phyloP scores from a whole-genome alignment of 2,329 filamentous ascomycete species.

The Ilyonectria mors-panacis region DNA sequence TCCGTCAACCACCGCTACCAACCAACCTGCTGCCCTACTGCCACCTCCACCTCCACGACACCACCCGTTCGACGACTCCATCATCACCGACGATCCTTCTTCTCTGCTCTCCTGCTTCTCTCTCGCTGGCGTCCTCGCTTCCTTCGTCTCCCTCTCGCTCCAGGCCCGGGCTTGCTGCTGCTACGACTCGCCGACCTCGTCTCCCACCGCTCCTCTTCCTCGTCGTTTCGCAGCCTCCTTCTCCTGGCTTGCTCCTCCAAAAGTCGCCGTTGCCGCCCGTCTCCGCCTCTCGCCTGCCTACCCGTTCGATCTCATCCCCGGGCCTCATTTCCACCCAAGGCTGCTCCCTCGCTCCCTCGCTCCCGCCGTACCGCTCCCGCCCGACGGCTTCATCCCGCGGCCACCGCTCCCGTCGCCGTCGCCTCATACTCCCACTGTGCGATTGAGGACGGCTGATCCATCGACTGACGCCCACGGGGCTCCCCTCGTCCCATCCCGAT shows the following conservation, averaged over 20 bases:
- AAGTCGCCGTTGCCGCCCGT: slow-evolving; percentile 16
- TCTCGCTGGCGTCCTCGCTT: slow-evolving; percentile 2
- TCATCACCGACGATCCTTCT: slow-evolving; percentile 27
- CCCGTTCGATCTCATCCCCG: not conserved
- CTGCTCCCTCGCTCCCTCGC: not conserved
- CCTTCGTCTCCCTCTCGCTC: slow-evolving; percentile 4
- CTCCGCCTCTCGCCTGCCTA: slow-evolving; percentile 18
- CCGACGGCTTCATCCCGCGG: slow-evolving; percentile 3
- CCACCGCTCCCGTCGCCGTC: not conserved
- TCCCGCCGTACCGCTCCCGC: not conserved
- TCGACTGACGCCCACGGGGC: slow-evolving; percentile 24
- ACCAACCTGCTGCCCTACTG: slow-evolving; percentile 13
- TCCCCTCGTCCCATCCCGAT: slow-evolving; percentile 22
- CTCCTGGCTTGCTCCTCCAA: slow-evolving; percentile 13
- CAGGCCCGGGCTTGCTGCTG: slow-evolving; percentile 12
- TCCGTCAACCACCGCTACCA: slow-evolving; percentile 19
- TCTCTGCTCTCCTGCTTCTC: slow-evolving; percentile 9
- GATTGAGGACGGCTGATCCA: slow-evolving; percentile 13
- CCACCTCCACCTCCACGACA: slow-evolving; percentile 28
- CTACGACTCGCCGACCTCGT: not conserved
- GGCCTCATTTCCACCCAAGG: slow-evolving; percentile 12
- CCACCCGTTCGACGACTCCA: slow-evolving; percentile 23
- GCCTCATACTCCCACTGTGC: not conserved
- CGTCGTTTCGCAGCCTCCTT: slow-evolving; percentile 1
- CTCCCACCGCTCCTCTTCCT: not conserved